A percentile compares a stretch with the other conserved stretches of the same genome.
phyloP scores from a whole-genome alignment of 2,329 filamentous ascomycete genomes.

The Ambrosiella cleistominuta region DNA sequence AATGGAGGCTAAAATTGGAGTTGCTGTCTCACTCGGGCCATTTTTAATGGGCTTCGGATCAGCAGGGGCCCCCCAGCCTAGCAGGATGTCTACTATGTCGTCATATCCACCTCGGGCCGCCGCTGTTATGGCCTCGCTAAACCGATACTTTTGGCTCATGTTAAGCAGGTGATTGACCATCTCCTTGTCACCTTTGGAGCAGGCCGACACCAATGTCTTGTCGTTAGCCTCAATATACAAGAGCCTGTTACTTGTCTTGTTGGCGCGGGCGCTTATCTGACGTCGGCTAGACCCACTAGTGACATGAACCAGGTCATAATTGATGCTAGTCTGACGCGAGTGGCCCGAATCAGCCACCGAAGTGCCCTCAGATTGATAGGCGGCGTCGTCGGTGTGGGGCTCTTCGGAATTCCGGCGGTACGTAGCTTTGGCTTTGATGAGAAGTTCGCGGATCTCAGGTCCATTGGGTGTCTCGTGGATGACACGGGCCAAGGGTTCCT shows the following conservation, averaged over 20 bases:
- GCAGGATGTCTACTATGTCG: slow-evolving; percentile 61
- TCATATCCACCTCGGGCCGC: slow-evolving; percentile 86
- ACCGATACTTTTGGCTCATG: slow-evolving; percentile 44
- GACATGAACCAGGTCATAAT: background rate
- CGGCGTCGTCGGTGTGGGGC: slow-evolving; percentile 8
- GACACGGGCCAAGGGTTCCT: slow-evolving; percentile 77
- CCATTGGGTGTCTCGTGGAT: slow-evolving; percentile 57
- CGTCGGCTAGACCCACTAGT: slow-evolving; percentile 24
- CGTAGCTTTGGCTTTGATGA: slow-evolving; percentile 11
- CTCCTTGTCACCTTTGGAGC: slow-evolving; percentile 42
- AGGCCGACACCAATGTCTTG: slow-evolving; percentile 42
- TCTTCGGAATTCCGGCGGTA: slow-evolving; percentile 10
- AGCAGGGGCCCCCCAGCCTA: slow-evolving; percentile 48
- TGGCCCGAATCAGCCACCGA: background rate
- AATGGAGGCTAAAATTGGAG: slow-evolving; percentile 86
- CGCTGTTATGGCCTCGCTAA: slow-evolving; percentile 75
- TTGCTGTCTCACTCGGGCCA: slow-evolving; percentile 54
- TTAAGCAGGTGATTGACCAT: slow-evolving; percentile 43
- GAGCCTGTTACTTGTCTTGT: slow-evolving; percentile 46
- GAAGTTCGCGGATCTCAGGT: slow-evolving; percentile 54
- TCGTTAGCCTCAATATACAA: slow-evolving; percentile 47
- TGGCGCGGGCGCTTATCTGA: slow-evolving; percentile 38
- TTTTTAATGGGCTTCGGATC: slow-evolving; percentile 51
- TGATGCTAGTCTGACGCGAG: slow-evolving; percentile 29
- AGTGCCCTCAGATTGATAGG: slow-evolving; percentile 34